Evolutionary conservation across 1,284 basidiomycete species (phyloP), one percentile per base, ranked within the genome.

Genomic region (Thelephora terrestris): DNA sequence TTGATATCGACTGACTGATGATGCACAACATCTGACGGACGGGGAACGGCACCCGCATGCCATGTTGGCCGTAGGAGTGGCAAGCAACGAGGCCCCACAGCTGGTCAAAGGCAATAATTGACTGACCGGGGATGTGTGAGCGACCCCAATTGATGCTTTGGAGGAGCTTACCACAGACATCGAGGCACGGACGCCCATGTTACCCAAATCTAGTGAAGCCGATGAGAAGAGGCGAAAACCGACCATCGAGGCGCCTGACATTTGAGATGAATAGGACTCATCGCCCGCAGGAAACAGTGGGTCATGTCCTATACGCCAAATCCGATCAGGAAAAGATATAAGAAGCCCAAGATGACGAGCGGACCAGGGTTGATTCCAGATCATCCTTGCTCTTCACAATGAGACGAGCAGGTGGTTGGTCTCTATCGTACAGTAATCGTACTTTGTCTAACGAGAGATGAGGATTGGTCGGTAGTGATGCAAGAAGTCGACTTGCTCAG

Each of bases 251-350:
- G 48, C 44, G 12, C 61, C 76, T 46, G 57, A 85, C 84, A 93
- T 68, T 90, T 84, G 57, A 91, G 67, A 61, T 93, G 90, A 48
- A 93, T 91, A 2, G 90, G 91, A 58, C 85, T 89, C 89, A 93
- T 93, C 2, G 90, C 88, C 16, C 90, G 79, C 12, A 93, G 69
- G 60, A 85, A 89, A 52, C 82, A 87, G 62, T 92, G 85, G 0
- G 90, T 91, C 89, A 93, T 91, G 61, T 93, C 81, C 73, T 78
- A 50, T 20, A 43, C 5, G 25, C 29, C 29, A 23, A n/a, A 27
- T 23, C 48, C 18, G 55, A 46, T 49, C 36, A 48, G 57, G 21
- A 25, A 47, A 14, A 47, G 47, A 18, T 16, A 44, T 27, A 34
- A 29, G 45, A 42, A 27, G 50, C 14, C 5, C 27, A 47, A 23